Conservation (phyloP, 1,284 basidiomycete species). For the Agroathelia rolfsii region DNA sequence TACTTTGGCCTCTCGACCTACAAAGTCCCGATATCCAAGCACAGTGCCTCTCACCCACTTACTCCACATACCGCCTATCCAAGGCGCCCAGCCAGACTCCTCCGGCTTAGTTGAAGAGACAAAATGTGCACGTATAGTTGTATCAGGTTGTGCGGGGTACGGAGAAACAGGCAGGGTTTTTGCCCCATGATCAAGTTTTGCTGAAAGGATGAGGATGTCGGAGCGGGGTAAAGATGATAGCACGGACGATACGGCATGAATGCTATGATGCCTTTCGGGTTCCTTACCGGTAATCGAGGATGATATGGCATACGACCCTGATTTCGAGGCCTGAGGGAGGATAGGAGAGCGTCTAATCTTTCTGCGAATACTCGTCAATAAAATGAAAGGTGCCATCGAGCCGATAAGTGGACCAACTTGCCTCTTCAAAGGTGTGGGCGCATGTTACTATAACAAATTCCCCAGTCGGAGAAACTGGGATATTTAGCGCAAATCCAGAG, state of each 20-base stretch:
- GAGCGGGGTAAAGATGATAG: conserved; percentile 50
- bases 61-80: conserved; percentile 41
- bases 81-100: conserved; percentile 38
- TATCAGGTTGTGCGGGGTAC: conserved; percentile 47
- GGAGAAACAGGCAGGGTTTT: conserved; percentile 57
- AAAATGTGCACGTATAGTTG: conserved; percentile 45
- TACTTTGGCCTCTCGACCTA: conserved; percentile 47
- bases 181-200: conserved; percentile 21
- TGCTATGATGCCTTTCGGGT: conserved; percentile 17
- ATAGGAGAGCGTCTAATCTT: conserved; percentile 38
- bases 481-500: conserved; percentile 51
- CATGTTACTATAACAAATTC: conserved; percentile 47
- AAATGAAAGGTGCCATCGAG: conserved; percentile 4
- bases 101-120: conserved; percentile 34
- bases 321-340: conserved; percentile 19
- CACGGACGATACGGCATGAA: conserved; percentile 38
- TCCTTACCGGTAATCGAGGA: conserved; percentile 14
- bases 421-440: conserved; percentile 61
- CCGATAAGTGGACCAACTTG: conserved; percentile 17
- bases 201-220: conserved; percentile 46
- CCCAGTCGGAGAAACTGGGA: conserved; percentile 17
- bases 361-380: conserved; percentile 3
- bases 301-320: conserved; percentile 37
- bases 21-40: conserved; percentile 49
- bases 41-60: conserved; percentile 46